Evolutionary conservation across 2,329 filamentous ascomycete species (phyloP), one percentile per base, ranked within the genome.

Genomic region (Alternaria tenuissima): DNA sequence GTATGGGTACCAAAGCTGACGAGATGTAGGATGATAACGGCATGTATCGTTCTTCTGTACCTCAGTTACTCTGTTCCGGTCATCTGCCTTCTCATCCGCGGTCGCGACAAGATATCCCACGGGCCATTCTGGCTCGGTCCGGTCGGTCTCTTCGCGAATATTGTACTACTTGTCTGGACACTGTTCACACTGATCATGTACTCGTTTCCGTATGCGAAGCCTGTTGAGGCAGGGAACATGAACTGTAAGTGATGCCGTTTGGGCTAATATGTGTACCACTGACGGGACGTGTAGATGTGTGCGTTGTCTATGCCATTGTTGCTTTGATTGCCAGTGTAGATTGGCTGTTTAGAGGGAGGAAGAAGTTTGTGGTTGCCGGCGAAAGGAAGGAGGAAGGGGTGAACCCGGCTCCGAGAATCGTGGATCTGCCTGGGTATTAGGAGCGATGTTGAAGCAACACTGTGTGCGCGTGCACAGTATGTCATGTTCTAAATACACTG

Each of bases 101-200:
- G 83, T 22, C 80, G 83, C 49, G 67, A 81, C 38, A 81, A 77
- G 53, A 80, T 84, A 67, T 57, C 62, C 18, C 72, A 61, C 4
- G 82, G 82, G 0, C 81, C 82, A 0, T 85, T 85, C 73, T 84
- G 81, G 78, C 70, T 85, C 26, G 82, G 82, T 1, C 74, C 73
- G 5, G 41, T 82, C 42, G 83, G 82, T 1, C 59, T 80, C 22
- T 66, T 80, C 44, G 70, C 79, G 14, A 84, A 85, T 62, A 69
- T 78, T 18, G 74, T 84, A 7, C 73, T 83, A 0, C 70, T 85
- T 14, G 42, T 68, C 14, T 85, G 83, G 82, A 85, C 82, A 0
- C 38, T 79, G 28, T 83, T 85, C 63, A 84, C 83, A 0, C 75
- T 85, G 49, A 64, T 85, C 52, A 82, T 85, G 72, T 84, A 82